Percentiles rank a stretch among this genome's conserved stretches.
phyloP scores from a whole-genome alignment of 257 asterid genomes.

The Jasminum sambac region DNA sequence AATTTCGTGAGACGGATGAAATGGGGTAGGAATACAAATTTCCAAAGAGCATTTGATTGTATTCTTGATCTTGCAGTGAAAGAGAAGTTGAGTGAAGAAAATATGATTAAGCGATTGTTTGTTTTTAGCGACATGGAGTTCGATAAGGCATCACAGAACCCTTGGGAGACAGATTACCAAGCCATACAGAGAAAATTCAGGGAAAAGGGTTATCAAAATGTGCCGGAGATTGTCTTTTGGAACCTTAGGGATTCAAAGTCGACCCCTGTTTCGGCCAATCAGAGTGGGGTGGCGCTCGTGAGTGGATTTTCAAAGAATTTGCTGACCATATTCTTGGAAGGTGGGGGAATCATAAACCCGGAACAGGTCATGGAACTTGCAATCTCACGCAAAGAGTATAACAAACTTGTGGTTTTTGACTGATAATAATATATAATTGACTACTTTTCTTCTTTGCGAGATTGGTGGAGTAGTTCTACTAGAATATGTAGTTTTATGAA shows the following conservation, averaged over 20 bases:
- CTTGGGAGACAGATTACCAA: slow-evolving; percentile 61
- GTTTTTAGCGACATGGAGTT: slow-evolving; percentile 67
- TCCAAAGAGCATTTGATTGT: slow-evolving; percentile 48
- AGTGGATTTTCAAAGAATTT: slow-evolving; percentile 61
- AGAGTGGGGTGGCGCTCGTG: slow-evolving; percentile 58
- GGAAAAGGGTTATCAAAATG: slow-evolving; percentile 45
- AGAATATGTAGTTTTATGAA: background rate
- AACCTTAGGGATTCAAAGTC: slow-evolving; percentile 52
- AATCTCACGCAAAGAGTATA: slow-evolving; percentile 44
- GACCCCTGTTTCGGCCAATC: slow-evolving; percentile 46
- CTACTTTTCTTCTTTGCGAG: background rate
- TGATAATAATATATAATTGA: slow-evolving; percentile 12
- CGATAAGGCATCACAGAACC: slow-evolving; percentile 36
- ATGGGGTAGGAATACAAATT: slow-evolving; percentile 43
- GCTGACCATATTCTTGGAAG: slow-evolving; percentile 53
- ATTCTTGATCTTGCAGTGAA: slow-evolving; percentile 45
- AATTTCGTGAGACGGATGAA: slow-evolving; percentile 39
- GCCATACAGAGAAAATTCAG: slow-evolving; percentile 48
- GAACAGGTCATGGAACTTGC: slow-evolving; percentile 49
- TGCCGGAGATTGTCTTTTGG: slow-evolving; percentile 69
- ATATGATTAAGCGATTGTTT: slow-evolving; percentile 48
- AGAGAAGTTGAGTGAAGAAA: slow-evolving; percentile 36
- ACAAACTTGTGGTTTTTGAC: slow-evolving; percentile 48
- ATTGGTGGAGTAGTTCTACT: background rate
- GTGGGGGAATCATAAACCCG: slow-evolving; percentile 38